Evolutionary conservation across 768 basidiomycete species (phyloP).

Genomic region (Boletus subcaerulescens): DNA sequence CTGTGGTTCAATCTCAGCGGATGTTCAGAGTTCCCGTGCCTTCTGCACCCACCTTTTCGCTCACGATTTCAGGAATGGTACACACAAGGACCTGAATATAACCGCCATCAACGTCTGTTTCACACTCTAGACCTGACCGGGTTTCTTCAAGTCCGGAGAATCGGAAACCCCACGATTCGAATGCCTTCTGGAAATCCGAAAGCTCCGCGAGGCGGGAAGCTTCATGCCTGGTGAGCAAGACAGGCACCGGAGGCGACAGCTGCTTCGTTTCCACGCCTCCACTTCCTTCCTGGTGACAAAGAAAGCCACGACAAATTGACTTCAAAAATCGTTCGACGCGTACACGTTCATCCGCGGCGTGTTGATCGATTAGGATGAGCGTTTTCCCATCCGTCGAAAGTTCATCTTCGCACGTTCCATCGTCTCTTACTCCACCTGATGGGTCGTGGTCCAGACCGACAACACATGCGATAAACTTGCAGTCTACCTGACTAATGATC

Average conservation of each 20-base stretch:
- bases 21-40: background rate
- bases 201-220: slow-evolving; percentile 46
- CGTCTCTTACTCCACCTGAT: slow-evolving; percentile 12
- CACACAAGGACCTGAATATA: slow-evolving; percentile 67
- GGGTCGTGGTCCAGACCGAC: slow-evolving; percentile 33
- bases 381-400: slow-evolving; percentile 21
- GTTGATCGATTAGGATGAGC: slow-evolving; percentile 90
- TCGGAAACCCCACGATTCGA: slow-evolving; percentile 68
- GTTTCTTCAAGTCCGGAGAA: slow-evolving; percentile 41
- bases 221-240: slow-evolving; percentile 69
- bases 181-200: slow-evolving; percentile 41
- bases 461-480: slow-evolving; percentile 84
- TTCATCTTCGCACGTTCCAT: slow-evolving; percentile 13
- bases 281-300: slow-evolving; percentile 37
- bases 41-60: slow-evolving; percentile 52
- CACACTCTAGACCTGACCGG: slow-evolving; percentile 18
- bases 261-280: slow-evolving; percentile 39
- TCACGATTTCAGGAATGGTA: slow-evolving; percentile 65
- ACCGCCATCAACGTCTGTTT: slow-evolving; percentile 23
- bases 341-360: slow-evolving; percentile 96
- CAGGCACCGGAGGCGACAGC: slow-evolving; percentile 52
- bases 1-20: slow-evolving; percentile 34
- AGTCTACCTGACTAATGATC: slow-evolving; percentile 83
- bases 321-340: slow-evolving; percentile 82
- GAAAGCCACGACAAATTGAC: slow-evolving; percentile 70